Percentiles rank a stretch among this genome's conserved stretches.
These are phyloP conservation scores for Gautieria morchelliformis DNA, from an alignment of 768 basidiomycete genomes.

Conservation along the genomic window DNA sequence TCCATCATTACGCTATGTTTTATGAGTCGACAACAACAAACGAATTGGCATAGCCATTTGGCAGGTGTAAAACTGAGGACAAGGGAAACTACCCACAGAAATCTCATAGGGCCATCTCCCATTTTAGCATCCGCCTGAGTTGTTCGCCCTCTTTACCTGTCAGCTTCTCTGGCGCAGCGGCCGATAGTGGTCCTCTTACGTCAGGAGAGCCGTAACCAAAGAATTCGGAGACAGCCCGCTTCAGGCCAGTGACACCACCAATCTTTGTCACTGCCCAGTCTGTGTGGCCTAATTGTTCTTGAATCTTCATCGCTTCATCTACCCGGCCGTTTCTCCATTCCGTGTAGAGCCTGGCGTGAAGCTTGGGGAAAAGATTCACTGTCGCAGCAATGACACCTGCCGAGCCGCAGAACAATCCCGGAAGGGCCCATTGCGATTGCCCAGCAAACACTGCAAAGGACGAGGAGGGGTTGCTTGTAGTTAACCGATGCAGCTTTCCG, in stretches of 20 bases:
- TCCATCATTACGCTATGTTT: too few relatives aligned
- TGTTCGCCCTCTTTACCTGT: constrained; percentile 30
- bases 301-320: constrained; percentile 50
- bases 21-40: too few relatives aligned
- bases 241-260: constrained; percentile 61
- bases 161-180: constrained; percentile 29
- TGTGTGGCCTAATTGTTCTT: constrained; percentile 51
- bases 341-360: constrained; percentile 40
- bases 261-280: constrained; percentile 57
- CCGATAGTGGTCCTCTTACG: constrained; percentile 42
- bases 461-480: constrained; percentile 40
- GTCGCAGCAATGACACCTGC: constrained; percentile 59
- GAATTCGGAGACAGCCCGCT: constrained; percentile 48
- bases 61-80: too few relatives aligned
- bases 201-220: constrained; percentile 51
- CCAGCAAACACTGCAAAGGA: constrained; percentile 71
- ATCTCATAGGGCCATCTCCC: constrained; percentile 27
- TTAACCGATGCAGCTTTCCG: constrained; percentile 72
- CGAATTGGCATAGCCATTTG: too few relatives aligned
- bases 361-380: constrained; percentile 51
- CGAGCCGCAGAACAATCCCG: constrained; percentile 51
- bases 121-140: constrained; percentile 35
- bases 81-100: too few relatives aligned
- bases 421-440: constrained; percentile 44
- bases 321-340: constrained; percentile 44